phyloP scores from a whole-genome alignment of 345 rosid species.

The Populus tremula region DNA sequence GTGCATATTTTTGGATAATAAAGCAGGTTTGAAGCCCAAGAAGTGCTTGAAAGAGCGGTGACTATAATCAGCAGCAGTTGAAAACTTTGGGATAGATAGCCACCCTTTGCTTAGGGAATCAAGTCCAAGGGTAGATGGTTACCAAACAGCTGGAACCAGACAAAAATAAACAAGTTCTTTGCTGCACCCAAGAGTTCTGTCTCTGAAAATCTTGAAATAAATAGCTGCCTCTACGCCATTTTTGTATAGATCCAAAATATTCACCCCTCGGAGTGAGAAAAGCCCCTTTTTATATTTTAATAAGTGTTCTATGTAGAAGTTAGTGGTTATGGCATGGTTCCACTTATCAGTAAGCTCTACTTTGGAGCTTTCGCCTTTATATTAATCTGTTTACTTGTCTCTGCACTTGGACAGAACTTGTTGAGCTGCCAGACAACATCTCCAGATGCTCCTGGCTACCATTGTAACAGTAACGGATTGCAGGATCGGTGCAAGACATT shows the following conservation, averaged over 20 bases:
- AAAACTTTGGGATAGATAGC: constrained; percentile 26
- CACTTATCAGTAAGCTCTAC: constrained; percentile 31
- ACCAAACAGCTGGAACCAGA: constrained; percentile 27
- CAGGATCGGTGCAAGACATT: constrained; percentile 49
- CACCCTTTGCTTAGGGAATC: constrained; percentile 21
- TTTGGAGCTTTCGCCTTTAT: constrained; percentile 41
- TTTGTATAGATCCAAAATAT: constrained; percentile 53
- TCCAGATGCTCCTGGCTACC: constrained; percentile 49
- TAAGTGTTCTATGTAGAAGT: constrained; percentile 14
- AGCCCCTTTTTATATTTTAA: constrained; percentile 15
- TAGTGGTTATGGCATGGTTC: constrained; percentile 37
- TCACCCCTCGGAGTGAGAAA: constrained; percentile 23
- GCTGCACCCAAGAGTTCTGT: constrained; percentile 53
- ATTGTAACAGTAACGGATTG: constrained; percentile 36
- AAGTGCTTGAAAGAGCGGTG: constrained; percentile 15
- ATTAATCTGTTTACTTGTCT: constrained; percentile 32
- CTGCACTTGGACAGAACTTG: constrained; percentile 41
- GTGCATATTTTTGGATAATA: constrained; percentile 14
- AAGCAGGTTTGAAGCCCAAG: constrained; percentile 26
- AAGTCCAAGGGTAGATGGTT: constrained; percentile 28
- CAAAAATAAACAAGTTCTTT: constrained; percentile 20
- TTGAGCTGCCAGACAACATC: constrained; percentile 47
- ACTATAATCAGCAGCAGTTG: constrained; percentile 17
- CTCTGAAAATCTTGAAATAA: constrained; percentile 18
- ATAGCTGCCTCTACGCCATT: constrained; percentile 4